A percentile compares a stretch with the other conserved stretches of the same genome.
These are phyloP conservation scores for Calonectria pauciramosa DNA, from an alignment of 2,329 filamentous ascomycete species.

Conservation along the genomic window DNA sequence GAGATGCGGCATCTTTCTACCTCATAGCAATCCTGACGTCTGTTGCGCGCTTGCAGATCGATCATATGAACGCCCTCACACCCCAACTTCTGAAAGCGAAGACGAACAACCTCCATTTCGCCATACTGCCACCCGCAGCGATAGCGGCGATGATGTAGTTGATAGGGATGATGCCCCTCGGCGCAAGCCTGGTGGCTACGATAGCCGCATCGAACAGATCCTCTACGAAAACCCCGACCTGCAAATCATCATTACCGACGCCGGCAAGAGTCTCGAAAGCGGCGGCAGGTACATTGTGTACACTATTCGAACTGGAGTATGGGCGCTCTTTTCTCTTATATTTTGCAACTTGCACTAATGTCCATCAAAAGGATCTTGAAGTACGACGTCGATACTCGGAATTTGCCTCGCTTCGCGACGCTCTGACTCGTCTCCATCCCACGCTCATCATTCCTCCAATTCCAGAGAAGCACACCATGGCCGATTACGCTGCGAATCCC, in stretches of 20 bases:
- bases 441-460: conserved; percentile 97
- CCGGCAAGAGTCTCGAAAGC: conserved; percentile 94
- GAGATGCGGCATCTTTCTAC: conserved; percentile 11
- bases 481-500: conserved; percentile 97
- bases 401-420: conserved; percentile 91
- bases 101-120: conserved; percentile 68
- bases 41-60: conserved; percentile 45
- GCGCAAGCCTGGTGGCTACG: conserved; percentile 87
- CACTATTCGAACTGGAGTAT: conserved; percentile 93
- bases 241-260: conserved; percentile 92
- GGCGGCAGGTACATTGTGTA: conserved; percentile 97
- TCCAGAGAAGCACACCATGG: conserved; percentile 98
- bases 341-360: conserved; percentile 11
- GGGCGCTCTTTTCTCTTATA: conserved; percentile 39
- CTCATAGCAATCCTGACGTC: conserved; percentile 26
- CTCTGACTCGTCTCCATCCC: conserved; percentile 91
- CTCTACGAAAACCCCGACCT: conserved; percentile 94
- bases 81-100: conserved; percentile 78
- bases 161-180: conserved; percentile 63
- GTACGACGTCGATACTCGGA: conserved; percentile 96
- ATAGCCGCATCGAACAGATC: conserved; percentile 96
- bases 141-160: conserved; percentile 63
- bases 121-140: conserved; percentile 45
- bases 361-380: conserved; percentile 81
- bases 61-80: conserved; percentile 75